Percentiles rank a stretch among this genome's conserved stretches.
These are phyloP conservation scores for Catunica adiposa DNA, from an alignment of 2,329 filamentous ascomycete species.

Conservation along the genomic window DNA sequence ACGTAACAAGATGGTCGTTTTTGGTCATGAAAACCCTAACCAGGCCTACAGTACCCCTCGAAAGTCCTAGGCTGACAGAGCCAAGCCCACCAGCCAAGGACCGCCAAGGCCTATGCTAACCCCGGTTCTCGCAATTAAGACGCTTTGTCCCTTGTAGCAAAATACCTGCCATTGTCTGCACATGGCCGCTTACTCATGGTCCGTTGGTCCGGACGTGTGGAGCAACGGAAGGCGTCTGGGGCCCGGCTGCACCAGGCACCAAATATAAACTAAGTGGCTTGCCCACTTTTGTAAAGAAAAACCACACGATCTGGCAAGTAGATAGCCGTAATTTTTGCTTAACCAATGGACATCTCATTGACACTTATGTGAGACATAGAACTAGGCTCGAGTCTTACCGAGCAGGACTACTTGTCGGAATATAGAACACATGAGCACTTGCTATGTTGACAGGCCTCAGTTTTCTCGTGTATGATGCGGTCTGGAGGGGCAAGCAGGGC, in stretches of 20 bases:
- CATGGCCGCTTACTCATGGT: not conserved
- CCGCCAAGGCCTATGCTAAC: not conserved
- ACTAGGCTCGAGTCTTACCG: too few species aligned
- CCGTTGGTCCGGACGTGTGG: slow-evolving; percentile 2
- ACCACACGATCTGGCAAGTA: not conserved
- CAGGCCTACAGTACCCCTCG: too few species aligned
- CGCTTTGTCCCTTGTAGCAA: not conserved
- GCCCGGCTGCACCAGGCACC: not conserved
- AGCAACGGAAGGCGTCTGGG: slow-evolving; percentile 3
- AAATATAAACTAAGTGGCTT: not conserved
- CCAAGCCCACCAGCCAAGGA: not conserved
- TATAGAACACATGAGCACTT: too few species aligned
- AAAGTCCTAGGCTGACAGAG: not conserved
- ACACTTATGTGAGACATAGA: too few species aligned
- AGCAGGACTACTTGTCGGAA: too few species aligned
- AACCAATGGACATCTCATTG: not conserved
- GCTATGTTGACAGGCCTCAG: too few species aligned
- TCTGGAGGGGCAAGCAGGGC: not conserved
- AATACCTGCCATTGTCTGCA: too few species aligned
- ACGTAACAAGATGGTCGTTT: not conserved
- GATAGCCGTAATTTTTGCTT: not conserved
- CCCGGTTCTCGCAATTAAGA: not conserved
- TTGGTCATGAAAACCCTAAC: too few species aligned
- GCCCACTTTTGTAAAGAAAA: not conserved
- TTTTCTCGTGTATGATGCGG: not conserved